Evolutionary conservation across 2,329 filamentous ascomycete genomes (phyloP).

Genomic region (Aureobasidium sp.): DNA sequence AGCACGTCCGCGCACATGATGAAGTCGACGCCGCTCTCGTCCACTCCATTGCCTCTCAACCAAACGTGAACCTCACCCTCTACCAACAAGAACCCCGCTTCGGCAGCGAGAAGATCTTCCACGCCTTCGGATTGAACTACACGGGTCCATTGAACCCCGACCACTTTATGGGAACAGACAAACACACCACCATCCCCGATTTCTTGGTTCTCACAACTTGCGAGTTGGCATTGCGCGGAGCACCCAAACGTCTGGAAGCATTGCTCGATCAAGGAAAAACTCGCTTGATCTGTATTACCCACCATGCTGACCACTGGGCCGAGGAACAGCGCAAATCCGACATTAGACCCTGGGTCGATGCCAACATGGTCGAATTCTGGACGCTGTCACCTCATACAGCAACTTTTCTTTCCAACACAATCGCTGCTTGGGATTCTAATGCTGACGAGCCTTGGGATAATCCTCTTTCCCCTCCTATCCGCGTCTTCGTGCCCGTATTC

Average conservation of each 20-base stretch:
- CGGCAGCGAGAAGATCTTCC: slow-evolving; percentile 22
- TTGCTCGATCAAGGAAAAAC: slow-evolving; percentile 21
- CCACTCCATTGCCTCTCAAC: slow-evolving; percentile 22
- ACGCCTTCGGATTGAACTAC: slow-evolving; percentile 20
- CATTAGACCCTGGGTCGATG: slow-evolving; percentile 19
- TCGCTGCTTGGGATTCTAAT: slow-evolving; percentile 12
- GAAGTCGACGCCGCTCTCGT: slow-evolving; percentile 25
- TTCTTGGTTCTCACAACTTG: slow-evolving; percentile 24
- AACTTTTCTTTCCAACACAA: slow-evolving; percentile 18
- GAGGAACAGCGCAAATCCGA: slow-evolving; percentile 13
- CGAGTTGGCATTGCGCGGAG: slow-evolving; percentile 20
- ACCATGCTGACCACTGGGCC: slow-evolving; percentile 21
- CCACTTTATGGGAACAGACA: slow-evolving; percentile 14
- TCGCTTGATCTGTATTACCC: slow-evolving; percentile 24
- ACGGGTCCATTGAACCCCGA: neutral
- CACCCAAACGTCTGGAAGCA: slow-evolving; percentile 16
- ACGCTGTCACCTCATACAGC: slow-evolving; percentile 23
- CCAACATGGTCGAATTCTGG: slow-evolving; percentile 21
- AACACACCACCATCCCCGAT: slow-evolving; percentile 18
- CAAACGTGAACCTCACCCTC: slow-evolving; percentile 19
- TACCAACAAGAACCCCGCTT: slow-evolving; percentile 23
- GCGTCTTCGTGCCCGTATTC: slow-evolving; percentile 23
- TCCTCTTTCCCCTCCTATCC: slow-evolving; percentile 18
- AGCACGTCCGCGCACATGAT: slow-evolving; percentile 24
- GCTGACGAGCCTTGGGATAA: neutral